Conservation (phyloP, 345 rosid species). For the Sonneratia caseolaris region DNA sequence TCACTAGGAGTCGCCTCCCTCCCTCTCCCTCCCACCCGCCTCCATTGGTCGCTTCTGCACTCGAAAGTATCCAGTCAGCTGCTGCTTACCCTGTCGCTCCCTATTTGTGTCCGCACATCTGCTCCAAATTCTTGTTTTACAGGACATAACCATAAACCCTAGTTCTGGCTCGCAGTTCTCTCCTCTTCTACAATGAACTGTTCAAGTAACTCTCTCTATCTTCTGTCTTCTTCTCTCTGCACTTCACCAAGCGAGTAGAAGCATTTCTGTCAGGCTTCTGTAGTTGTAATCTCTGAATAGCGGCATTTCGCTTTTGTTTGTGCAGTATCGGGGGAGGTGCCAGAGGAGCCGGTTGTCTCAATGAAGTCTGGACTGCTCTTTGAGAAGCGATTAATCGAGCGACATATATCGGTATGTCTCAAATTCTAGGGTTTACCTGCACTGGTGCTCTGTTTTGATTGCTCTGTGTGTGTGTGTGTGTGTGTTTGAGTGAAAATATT, state of each 20-base stretch:
- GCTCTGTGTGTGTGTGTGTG: not conserved
- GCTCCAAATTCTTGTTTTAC: not conserved
- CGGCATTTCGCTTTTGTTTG: not conserved
- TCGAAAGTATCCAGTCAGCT: not conserved
- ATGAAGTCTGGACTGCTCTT: conserved; percentile 70
- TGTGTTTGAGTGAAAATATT: not conserved
- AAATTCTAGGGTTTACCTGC: conserved; percentile 23
- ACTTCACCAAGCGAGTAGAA: not conserved
- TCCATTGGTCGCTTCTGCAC: not conserved
- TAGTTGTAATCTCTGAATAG: not conserved
- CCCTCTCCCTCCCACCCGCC: not conserved
- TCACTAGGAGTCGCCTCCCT: not conserved
- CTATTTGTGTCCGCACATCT: not conserved
- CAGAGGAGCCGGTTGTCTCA: conserved; percentile 83
- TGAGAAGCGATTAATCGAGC: conserved; percentile 88
- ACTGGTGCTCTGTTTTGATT: not conserved
- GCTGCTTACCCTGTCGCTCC: not conserved
- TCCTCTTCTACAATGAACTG: conserved; percentile 49
- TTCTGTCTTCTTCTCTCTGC: not conserved
- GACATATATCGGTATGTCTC: conserved; percentile 51
- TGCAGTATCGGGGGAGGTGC: conserved; percentile 91
- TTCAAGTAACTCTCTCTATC: conserved; percentile 40
- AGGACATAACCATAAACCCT: conserved; percentile 17
- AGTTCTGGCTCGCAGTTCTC: conserved; percentile 11
- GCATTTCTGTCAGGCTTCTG: not conserved